Evolutionary conservation across 345 rosid genomes (phyloP).

Genomic region (Linum lewisii): DNA sequence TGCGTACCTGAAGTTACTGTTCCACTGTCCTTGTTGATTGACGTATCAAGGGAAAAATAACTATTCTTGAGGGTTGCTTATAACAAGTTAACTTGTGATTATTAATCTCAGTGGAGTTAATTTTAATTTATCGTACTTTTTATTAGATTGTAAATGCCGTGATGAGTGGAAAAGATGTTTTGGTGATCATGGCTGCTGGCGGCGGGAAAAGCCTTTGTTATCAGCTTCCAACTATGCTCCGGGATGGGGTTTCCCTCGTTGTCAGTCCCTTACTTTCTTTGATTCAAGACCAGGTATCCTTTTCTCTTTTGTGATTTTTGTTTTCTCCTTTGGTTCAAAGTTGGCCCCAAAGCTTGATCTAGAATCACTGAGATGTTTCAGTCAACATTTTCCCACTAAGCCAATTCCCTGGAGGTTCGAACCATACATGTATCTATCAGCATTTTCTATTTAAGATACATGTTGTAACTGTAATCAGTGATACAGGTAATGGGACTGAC

Average conservation of each 20-base stretch:
- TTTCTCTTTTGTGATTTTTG: background rate
- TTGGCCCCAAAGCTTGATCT: background rate
- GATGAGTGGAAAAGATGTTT: conserved; percentile 73
- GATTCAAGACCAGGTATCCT: conserved; percentile 88
- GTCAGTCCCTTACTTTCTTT: conserved; percentile 88
- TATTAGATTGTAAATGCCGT: conserved; percentile 73
- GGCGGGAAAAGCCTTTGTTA: conserved; percentile 98
- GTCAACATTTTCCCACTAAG: background rate
- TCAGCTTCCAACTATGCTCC: conserved; percentile 83
- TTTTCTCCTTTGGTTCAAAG: background rate
- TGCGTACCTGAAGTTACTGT: too few relatives aligned
- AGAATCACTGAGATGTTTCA: background rate
- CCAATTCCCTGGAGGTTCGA: background rate
- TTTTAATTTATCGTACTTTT: background rate
- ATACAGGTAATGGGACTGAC: conserved; percentile 85
- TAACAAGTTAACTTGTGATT: too few relatives aligned
- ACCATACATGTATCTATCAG: background rate
- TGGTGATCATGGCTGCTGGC: conserved; percentile 97
- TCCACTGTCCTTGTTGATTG: too few relatives aligned
- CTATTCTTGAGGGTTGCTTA: background rate
- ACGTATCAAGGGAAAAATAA: too few relatives aligned
- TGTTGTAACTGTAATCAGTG: conserved; percentile 5
- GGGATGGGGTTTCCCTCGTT: conserved; percentile 66
- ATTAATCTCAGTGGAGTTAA: too few relatives aligned
- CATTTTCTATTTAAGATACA: background rate